Conservation (phyloP, 805 yeast genomes). For the Candida railenensis region DNA sequence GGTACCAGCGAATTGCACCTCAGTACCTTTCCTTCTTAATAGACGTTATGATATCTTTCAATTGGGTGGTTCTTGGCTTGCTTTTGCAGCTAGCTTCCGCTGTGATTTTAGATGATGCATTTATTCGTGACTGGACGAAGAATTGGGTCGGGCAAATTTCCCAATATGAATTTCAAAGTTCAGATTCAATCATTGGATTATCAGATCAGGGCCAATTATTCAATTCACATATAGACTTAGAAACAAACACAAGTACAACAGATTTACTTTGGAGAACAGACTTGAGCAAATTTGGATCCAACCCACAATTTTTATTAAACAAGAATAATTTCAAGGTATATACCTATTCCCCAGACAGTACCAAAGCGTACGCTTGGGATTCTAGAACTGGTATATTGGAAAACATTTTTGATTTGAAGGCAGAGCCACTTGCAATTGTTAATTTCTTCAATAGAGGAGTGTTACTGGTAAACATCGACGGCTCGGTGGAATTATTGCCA, state of each 20-base stretch:
- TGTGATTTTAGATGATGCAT: conserved; percentile 51
- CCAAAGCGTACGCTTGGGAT: conserved; percentile 12
- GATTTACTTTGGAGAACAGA: conserved; percentile 17
- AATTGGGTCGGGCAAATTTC: conserved; percentile 43
- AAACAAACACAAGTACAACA: conserved; percentile 1
- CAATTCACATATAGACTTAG: neutral
- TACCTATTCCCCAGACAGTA: conserved; percentile 10
- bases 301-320: conserved; percentile 9
- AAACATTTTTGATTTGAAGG: conserved; percentile 7
- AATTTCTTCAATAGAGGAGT: conserved; percentile 14
- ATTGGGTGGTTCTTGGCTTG: neutral
- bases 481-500: conserved; percentile 10
- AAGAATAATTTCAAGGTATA: conserved; percentile 11
- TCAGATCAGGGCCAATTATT: conserved; percentile 14
- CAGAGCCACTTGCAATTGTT: conserved; percentile 8
- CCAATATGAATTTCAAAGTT: conserved; percentile 6
- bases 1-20: no score
- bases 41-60: neutral
- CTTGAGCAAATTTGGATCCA: conserved; percentile 11
- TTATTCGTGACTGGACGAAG: conserved; percentile 53
- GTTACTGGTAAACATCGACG: conserved; percentile 12
- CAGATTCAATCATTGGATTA: conserved; percentile 13
- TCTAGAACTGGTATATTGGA: conserved; percentile 13
- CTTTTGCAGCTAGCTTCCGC: conserved; percentile 7
- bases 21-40: no score